Conservation (phyloP, 352 stramenopile species). For the Globisporangium alternatum region DNA sequence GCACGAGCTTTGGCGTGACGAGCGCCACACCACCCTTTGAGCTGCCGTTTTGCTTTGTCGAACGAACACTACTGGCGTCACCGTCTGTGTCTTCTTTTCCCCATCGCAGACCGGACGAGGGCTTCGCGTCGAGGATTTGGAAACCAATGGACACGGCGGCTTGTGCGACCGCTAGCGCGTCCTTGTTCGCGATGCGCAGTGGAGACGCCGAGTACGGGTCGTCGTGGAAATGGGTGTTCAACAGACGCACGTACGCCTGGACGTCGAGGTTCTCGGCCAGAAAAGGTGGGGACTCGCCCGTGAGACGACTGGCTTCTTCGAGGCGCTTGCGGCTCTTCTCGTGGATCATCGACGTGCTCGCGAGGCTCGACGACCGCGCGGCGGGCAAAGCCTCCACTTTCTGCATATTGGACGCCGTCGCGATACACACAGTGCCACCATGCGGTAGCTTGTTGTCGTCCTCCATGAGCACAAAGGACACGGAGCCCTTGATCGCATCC, state of each 20-base stretch:
- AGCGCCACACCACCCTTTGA: slow-evolving; percentile 18
- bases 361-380: slow-evolving; percentile 10
- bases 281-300: slow-evolving; percentile 39
- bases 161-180: slow-evolving; percentile 51
- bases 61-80: slow-evolving; percentile 13
- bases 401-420: slow-evolving; percentile 68
- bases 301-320: slow-evolving; percentile 39
- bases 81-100: slow-evolving; percentile 35
- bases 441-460: slow-evolving; percentile 23
- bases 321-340: slow-evolving; percentile 37
- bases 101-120: slow-evolving; percentile 81
- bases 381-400: slow-evolving; percentile 36
- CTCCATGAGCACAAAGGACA: slow-evolving; percentile 68
- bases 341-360: slow-evolving; percentile 20
- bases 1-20: slow-evolving; percentile 80
- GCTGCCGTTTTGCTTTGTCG: slow-evolving; percentile 2
- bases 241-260: slow-evolving; percentile 52
- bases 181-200: slow-evolving; percentile 38
- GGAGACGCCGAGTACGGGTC: slow-evolving; percentile 36
- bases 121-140: slow-evolving; percentile 78
- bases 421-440: slow-evolving; percentile 49
- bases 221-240: slow-evolving; percentile 62
- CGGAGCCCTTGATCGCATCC: slow-evolving; percentile 57
- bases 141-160: slow-evolving; percentile 56
- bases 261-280: slow-evolving; percentile 36